Base-by-base conservation (phyloP, 2,329 filamentous ascomycete genomes). In the Lasiodiplodia sp. region DNA sequence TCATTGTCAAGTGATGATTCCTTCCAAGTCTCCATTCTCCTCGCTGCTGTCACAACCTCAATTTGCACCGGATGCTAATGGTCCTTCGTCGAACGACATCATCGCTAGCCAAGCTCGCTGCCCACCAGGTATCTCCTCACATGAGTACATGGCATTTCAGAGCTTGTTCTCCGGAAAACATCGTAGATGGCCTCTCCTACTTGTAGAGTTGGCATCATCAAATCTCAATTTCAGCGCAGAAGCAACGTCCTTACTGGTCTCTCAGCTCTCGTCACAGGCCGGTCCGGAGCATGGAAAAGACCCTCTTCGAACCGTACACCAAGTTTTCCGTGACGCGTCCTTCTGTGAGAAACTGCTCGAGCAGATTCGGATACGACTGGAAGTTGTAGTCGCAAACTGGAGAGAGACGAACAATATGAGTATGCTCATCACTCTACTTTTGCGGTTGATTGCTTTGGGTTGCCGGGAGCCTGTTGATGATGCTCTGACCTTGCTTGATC, bases 181-280 rank as follows among this genome's bases (percentile, higher is more conserved):
- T 11, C 77, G 82, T 0, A 79, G 86, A 6, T 87, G 86, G 85
- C 74, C 79, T 1, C 78, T 81, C 2, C 78, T 89, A 0, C 71
- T 87, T 0, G 69, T 81, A 0, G 86, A 88, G 70, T 72, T 89
- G 3, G 86, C 81, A 0, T 82, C 84, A 0, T 82, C 85, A 77
- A 87, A 58, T 69, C 64, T 93, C 3, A 91, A 91, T 70, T 87
- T 92, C 70, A 87, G 86, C 37, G 83, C 82, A 0, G 82, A 86
- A 37, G 80, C 83, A 0, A 86, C 86, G 0, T 81, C 81, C 37
- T 69, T 78, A 0, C 71, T 91, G 0, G 73, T 92, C 1, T 77
- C 79, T 1, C 85, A 86, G 10, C 77, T 92, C 0, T 79, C 83
- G 0, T 70, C 85, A 0, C 86, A 92, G 70, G 83, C 81, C 1